A percentile compares a stretch with the other conserved stretches of the same genome.
These are phyloP conservation scores for Potentilla sterilis DNA, from an alignment of 306 rosid species.

Conservation along the genomic window DNA sequence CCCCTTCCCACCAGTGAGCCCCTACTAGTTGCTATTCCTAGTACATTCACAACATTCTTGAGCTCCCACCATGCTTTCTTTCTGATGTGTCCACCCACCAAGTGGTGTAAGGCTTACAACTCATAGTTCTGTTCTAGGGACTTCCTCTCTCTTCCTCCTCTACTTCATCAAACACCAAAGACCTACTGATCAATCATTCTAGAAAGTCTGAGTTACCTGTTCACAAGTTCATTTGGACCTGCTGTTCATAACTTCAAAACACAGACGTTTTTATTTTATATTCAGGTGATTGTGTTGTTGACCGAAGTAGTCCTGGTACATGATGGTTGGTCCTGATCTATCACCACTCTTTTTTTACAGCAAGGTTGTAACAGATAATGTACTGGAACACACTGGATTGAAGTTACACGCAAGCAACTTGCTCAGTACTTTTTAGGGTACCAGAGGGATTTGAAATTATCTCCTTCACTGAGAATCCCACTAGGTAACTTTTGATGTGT, in stretches of 20 bases:
- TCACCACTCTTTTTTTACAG: constrained; percentile 2
- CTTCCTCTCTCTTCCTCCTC: constrained; percentile 31
- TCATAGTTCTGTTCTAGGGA: constrained; percentile 40
- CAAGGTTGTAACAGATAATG: not conserved
- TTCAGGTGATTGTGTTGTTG: not conserved
- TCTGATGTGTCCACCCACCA: constrained; percentile 88
- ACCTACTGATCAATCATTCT: not conserved
- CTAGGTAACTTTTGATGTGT: constrained; percentile 56
- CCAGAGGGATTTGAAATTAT: constrained; percentile 23
- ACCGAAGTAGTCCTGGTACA: not conserved
- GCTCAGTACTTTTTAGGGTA: constrained; percentile 30
- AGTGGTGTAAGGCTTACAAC: constrained; percentile 73
- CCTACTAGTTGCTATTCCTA: constrained; percentile 28
- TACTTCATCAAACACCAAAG: constrained; percentile 15
- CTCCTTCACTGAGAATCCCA: constrained; percentile 33
- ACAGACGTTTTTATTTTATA: not conserved
- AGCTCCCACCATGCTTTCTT: constrained; percentile 43
- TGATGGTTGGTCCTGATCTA: not conserved
- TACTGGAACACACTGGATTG: constrained; percentile 34
- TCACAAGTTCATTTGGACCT: not conserved
- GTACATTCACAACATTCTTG: constrained; percentile 31
- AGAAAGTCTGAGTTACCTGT: not conserved
- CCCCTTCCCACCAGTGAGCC: constrained; percentile 26
- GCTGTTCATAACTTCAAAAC: not conserved
- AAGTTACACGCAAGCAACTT: constrained; percentile 24